Percentiles rank a stretch among this genome's conserved stretches.
These are phyloP conservation scores for Biscogniauxia mediterranea DNA, from an alignment of 2,329 filamentous ascomycete genomes.

Conservation along the genomic window DNA sequence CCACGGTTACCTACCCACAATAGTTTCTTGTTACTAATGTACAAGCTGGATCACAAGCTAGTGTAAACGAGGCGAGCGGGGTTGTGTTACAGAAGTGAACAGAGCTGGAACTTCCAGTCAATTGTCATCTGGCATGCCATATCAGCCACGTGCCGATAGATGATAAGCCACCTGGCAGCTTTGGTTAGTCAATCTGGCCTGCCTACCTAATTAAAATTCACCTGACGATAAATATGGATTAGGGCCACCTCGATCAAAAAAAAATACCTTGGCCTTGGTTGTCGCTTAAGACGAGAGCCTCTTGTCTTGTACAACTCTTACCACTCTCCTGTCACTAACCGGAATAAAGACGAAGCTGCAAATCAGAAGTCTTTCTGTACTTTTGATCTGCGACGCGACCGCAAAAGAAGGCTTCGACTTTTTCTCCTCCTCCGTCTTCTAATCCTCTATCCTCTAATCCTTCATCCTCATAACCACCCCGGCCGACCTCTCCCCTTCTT, in stretches of 20 bases:
- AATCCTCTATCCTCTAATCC: neutral
- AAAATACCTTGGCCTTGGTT: slow-evolving; percentile 9
- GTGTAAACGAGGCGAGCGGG: neutral
- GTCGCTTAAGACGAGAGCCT: slow-evolving; percentile 4
- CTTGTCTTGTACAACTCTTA: neutral
- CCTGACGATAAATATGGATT: slow-evolving; percentile 1
- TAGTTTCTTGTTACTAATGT: too few relatives aligned
- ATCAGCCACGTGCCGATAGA: slow-evolving; percentile 21
- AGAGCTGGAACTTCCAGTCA: neutral
- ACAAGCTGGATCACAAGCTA: neutral
- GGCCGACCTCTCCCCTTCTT: neutral
- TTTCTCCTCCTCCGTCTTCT: neutral
- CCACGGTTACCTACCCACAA: too few relatives aligned
- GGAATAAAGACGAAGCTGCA: neutral
- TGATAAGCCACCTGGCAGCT: slow-evolving; percentile 29
- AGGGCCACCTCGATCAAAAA: slow-evolving; percentile 18
- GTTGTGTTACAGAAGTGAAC: neutral
- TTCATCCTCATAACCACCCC: slow-evolving; percentile 2
- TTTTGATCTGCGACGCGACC: slow-evolving; percentile 16
- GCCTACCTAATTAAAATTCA: slow-evolving; percentile 6
- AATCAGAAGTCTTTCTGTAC: neutral
- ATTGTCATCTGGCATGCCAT: neutral
- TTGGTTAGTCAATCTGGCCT: slow-evolving; percentile 6
- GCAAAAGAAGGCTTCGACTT: neutral
- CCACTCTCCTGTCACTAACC: neutral